Base-by-base conservation (phyloP, 208 protist species). In the Kentomonas sorsogonicus region DNA sequence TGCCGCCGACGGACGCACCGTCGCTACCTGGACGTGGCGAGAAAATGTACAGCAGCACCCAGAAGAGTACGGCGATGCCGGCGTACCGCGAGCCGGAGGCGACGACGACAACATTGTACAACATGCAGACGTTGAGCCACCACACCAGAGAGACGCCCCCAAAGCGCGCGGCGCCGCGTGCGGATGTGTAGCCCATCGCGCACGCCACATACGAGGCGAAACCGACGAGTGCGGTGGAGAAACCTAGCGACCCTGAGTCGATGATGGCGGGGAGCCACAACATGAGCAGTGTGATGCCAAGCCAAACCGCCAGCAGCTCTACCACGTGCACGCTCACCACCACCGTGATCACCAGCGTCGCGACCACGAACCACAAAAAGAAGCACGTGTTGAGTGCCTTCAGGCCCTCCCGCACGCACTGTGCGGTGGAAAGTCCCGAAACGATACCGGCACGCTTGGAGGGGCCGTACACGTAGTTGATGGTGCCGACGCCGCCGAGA, bases 251-350 rank as follows among this genome's bases (percentile, higher is more conserved):
- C 50, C 74, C 86, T 13, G 84, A 85, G 59, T 92, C 84, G 44
- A 90, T 74, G 31, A 91, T 80, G 41, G 89, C 83, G 1, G 89
- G 89, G 16, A 80, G 65, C 86, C 89, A 95, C 27, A 93, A 56
- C 3, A 86, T 72, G 36, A 86, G 72, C 41, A 95, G 60, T 15
- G 79, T 75, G 46, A 86, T 78, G 53, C 87, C 68, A 27, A 93
- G 63, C 86, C 89, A 95, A 53, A 95, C 71, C 38, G 73, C 46
- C 23, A 95, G 53, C 15, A 95, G 74, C 65, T 95, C 85, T 55
- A 93, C 78, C 15, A 91, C 79, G 65, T 95, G 85, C 55, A 95
- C 83, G 63, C 89, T 90, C 13, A 95, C 89, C 7, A 87, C 74
- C 23, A 85, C 59, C 6, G 75, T 74, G 44, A 95, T 55, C 3